Base-by-base conservation (phyloP, 2,329 filamentous ascomycete species). In the Monosporascus sp. region DNA sequence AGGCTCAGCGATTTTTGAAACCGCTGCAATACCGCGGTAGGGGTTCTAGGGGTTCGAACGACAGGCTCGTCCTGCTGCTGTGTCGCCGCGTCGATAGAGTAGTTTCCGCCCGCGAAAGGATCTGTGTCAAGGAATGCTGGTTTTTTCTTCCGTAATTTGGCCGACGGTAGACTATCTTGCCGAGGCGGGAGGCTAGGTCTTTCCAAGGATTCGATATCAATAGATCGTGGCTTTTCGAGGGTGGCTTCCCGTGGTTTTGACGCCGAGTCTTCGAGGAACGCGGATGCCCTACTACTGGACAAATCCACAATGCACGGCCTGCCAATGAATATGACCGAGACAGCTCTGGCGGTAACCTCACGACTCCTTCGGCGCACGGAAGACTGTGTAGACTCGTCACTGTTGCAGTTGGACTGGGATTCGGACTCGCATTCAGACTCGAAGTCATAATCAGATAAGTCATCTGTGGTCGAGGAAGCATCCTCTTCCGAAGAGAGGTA, bases 401-500 rank as follows among this genome's bases (percentile, higher is more conserved):
- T 74, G 20, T 70, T 71, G 48, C 74, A 78, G 57, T 31, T 24
- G 11, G 43, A 31, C 11, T 15, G 20, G 11, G 43, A 31, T 5
- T 81, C 73, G 55, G 71, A 72, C 9, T 46, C 43, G 22, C 22
- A 46, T 15, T 24, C 43, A 3, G 43, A 46, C 5, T 81, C 73
- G 55, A 72, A 72, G 49, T 78, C 77, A 61, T 77, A 77, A 61
- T 82, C 79, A 52, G 80, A 84, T 57, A 79, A 79, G 67, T 82
- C 77, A 66, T 83, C 82, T 46, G 80, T 78, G 18, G 79, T 81
- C 1, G 83, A 83, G 1, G 83, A 86, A 31, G 77, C 81, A 57
- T 86, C 83, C 64, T 87, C 83, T 59, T 87, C 83, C 0, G 82
- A 85, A 2, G 82, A 86, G 25, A 87, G 77, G 66, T 87, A 87